phyloP scores from a whole-genome alignment of 2,329 filamentous ascomycete species.

The Arthrinium phaeospermum region DNA sequence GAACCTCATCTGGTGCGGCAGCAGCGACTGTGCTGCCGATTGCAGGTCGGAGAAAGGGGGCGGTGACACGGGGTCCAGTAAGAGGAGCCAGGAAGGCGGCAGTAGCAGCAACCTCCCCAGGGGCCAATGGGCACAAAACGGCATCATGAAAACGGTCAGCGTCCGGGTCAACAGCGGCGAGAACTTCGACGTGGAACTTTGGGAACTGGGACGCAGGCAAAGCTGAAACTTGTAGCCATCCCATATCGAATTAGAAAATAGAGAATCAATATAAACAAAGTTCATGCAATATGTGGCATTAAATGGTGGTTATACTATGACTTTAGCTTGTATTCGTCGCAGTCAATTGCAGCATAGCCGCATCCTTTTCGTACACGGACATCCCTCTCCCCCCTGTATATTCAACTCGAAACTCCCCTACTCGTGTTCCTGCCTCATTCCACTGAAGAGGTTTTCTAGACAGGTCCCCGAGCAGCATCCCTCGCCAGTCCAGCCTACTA shows the following conservation, averaged over 20 bases:
- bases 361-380: neutral
- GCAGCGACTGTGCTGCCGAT: neutral
- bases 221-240: neutral
- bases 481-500: neutral
- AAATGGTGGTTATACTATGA: conserved; percentile 3
- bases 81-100: neutral
- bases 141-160: conserved; percentile 10
- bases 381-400: neutral
- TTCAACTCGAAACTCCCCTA: conserved; percentile 5
- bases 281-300: conserved; percentile 9
- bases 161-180: neutral
- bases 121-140: neutral
- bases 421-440: neutral
- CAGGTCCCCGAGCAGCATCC: neutral
- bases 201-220: neutral
- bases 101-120: neutral
- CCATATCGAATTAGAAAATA: neutral
- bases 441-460: neutral
- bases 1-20: neutral
- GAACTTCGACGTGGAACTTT: neutral
- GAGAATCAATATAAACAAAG: neutral
- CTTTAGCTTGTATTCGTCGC: conserved; percentile 6
- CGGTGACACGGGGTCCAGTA: neutral
- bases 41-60: neutral
- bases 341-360: neutral